Conservation (phyloP, 192 early-diverging fungal species). For the Mortierella claussenii region DNA sequence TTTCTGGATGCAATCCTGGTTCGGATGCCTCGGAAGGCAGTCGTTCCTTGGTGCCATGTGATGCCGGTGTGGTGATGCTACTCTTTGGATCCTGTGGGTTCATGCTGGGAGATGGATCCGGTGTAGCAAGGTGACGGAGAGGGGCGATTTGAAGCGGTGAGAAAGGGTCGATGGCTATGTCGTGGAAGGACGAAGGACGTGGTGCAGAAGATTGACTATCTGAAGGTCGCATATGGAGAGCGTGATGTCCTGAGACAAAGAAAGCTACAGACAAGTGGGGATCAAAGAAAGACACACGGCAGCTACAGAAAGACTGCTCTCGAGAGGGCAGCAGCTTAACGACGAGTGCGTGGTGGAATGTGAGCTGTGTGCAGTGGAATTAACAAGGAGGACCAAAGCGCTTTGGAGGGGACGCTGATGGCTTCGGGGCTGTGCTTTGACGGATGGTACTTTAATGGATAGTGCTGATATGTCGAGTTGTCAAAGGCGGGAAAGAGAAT, state of each 20-base stretch:
- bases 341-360: too few relatives aligned
- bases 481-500: background rate
- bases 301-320: background rate
- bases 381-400: too few relatives aligned
- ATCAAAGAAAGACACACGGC: background rate
- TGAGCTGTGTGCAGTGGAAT: too few relatives aligned
- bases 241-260: too few relatives aligned
- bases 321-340: too few relatives aligned
- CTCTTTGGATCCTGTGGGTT: conserved; percentile 25
- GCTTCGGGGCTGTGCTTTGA: background rate
- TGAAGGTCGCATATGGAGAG: conserved; percentile 13
- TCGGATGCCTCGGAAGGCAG: too few relatives aligned
- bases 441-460: background rate
- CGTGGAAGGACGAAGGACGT: background rate
- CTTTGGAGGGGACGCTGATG: too few relatives aligned
- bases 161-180: background rate
- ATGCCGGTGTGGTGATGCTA: background rate
- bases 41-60: background rate
- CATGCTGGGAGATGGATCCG: conserved; percentile 36
- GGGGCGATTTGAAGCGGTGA: too few relatives aligned
- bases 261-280: background rate
- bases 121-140: background rate
- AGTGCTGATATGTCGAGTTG: background rate
- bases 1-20: background rate
- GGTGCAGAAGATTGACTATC: background rate